A percentile compares a stretch with the other conserved stretches of the same genome.
These are phyloP conservation scores for Talaromyces sp. DNA, from an alignment of 2,329 filamentous ascomycete species.

Conservation along the genomic window DNA sequence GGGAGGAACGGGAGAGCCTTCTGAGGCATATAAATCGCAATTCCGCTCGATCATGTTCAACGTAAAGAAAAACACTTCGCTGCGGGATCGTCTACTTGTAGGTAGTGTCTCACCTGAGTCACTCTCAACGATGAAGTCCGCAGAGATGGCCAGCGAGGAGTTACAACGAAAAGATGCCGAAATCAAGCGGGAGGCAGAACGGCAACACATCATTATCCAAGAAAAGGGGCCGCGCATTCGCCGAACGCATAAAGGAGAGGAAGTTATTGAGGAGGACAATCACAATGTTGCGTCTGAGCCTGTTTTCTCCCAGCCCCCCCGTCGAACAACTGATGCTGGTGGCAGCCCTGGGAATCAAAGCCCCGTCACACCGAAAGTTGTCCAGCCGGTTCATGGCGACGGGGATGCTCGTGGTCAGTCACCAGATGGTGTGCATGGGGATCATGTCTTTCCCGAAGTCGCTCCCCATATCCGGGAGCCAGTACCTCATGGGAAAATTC, in stretches of 20 bases:
- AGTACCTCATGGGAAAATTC: slow-evolving; percentile 50
- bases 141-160: slow-evolving; percentile 91
- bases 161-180: slow-evolving; percentile 66
- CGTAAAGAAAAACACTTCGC: slow-evolving; percentile 81
- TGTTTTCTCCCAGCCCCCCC: slow-evolving; percentile 50
- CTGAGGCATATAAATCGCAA: slow-evolving; percentile 62
- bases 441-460: slow-evolving; percentile 48
- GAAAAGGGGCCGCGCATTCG: slow-evolving; percentile 76
- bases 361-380: slow-evolving; percentile 30
- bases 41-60: slow-evolving; percentile 80
- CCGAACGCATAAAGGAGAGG: slow-evolving; percentile 93
- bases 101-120: slow-evolving; percentile 71
- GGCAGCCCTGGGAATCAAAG: slow-evolving; percentile 31
- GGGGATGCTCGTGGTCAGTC: slow-evolving; percentile 70
- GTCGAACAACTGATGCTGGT: slow-evolving; percentile 44
- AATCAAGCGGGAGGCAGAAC: slow-evolving; percentile 60
- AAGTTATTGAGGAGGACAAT: slow-evolving; percentile 77
- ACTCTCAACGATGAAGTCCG: slow-evolving; percentile 82
- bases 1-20: slow-evolving; percentile 55
- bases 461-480: slow-evolving; percentile 42
- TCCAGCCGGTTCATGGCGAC: slow-evolving; percentile 43
- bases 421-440: slow-evolving; percentile 56
- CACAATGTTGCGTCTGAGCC: slow-evolving; percentile 51
- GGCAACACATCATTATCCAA: slow-evolving; percentile 74
- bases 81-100: slow-evolving; percentile 75